phyloP scores from a whole-genome alignment of 129 eudicot species.

The Apium graveolens region DNA sequence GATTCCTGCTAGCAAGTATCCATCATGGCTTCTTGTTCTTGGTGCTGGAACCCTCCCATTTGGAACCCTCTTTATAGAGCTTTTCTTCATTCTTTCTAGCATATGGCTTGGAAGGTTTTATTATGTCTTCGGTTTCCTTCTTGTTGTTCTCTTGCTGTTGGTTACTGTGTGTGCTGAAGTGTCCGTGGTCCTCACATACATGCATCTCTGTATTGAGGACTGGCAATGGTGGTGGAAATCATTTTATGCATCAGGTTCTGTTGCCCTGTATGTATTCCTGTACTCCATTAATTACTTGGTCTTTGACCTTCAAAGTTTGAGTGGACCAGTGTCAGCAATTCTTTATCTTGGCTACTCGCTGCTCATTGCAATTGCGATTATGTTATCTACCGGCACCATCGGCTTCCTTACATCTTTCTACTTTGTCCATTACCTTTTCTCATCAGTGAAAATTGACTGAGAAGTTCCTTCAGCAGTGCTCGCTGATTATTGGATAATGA shows the following conservation, averaged over 20 bases:
- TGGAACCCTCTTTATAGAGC: slow-evolving; percentile 60
- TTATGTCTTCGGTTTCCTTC: slow-evolving; percentile 45
- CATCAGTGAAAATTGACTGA: slow-evolving; percentile 57
- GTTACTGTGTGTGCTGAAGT: slow-evolving; percentile 56
- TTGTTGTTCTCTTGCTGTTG: slow-evolving; percentile 40
- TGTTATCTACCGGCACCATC: slow-evolving; percentile 51
- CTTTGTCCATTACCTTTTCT: slow-evolving; percentile 57
- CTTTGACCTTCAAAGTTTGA: slow-evolving; percentile 58
- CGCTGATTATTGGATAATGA: background rate
- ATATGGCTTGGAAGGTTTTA: slow-evolving; percentile 55
- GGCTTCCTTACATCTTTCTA: slow-evolving; percentile 56
- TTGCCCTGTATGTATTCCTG: slow-evolving; percentile 48
- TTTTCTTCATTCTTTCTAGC: slow-evolving; percentile 59
- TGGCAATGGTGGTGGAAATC: slow-evolving; percentile 91
- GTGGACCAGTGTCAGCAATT: slow-evolving; percentile 52
- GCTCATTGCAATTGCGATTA: slow-evolving; percentile 52
- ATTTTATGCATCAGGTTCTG: slow-evolving; percentile 64
- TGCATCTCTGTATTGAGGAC: slow-evolving; percentile 67
- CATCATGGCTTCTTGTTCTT: slow-evolving; percentile 66
- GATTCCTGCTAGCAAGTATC: slow-evolving; percentile 57
- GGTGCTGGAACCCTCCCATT: slow-evolving; percentile 76
- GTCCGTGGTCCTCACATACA: slow-evolving; percentile 54
- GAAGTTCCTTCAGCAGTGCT: background rate
- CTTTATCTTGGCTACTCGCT: slow-evolving; percentile 56
- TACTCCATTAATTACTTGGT: slow-evolving; percentile 57